Base-by-base conservation (phyloP, 169 alveolate species). In the Besnoitia besnoiti region DNA sequence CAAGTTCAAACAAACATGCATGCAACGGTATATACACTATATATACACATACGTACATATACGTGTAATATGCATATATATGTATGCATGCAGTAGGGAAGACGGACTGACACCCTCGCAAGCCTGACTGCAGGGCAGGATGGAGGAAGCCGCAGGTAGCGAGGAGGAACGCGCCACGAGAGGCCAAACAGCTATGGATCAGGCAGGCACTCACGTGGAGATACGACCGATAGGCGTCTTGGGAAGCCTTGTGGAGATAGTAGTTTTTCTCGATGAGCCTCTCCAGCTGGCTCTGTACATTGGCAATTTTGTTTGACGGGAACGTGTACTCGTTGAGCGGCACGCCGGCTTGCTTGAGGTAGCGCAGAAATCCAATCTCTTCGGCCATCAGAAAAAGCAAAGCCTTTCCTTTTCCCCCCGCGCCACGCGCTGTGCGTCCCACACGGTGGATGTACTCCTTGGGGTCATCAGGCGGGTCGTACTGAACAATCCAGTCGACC, bases 381-480 rank as follows among this genome's bases (percentile, higher is more conserved):
- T 98, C 99, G 19, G 99, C 99, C 96, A 99, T 96, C 51, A 99
- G 96, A 97, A 99, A 99, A 77, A 99, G 94, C 61, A 99, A 94
- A 35, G 99, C 99, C 85, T 98, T 98, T 21, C 99, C 99, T 73
- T 92, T 95, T 16, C 99, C 98, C 88, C 96, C 98, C 0, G 99
- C 99, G 47, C 99, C 99, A 90, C 99, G 96, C 8, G 99, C 99
- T 0, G 99, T 99, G 85, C 99, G 97, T 39, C 99, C 99, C 0
- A 99, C 99, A 89, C 99, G 97, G 95, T 99, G 99, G 67, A 99
- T 99, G 96, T 99, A 99, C 96, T 99, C 99, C 96, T 98, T 73
- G 39, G 99, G 99, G 90, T 99, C 99, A 96, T 99, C 99, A 3
- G 99, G 99, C 33, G 99, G 99, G 94, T 99, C 99, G 94, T 97